Base-by-base conservation (phyloP, 805 yeast genomes). In the Wickerhamiella hasegawae region DNA sequence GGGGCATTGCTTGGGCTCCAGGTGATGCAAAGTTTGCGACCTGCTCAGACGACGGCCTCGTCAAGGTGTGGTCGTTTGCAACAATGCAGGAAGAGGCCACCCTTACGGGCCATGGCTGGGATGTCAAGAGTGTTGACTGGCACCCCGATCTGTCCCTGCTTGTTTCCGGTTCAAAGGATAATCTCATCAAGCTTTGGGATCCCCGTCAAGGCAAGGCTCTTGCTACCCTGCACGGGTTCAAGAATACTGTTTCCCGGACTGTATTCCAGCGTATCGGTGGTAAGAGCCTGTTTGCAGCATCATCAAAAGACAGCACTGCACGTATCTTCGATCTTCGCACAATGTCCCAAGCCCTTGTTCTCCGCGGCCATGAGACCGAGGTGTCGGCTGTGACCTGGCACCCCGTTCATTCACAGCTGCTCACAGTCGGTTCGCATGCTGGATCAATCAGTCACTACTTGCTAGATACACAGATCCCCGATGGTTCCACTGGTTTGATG, bases 111-210 rank as follows among this genome's bases (percentile, higher is more conserved):
- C 99, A 90, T 58, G 94, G 92, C 54, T 90, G 99, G 99, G 99
- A 90, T 57, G 96, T 90, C 17, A 90, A 90, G 53, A 73, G 85
- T 36, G 81, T 92, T 36, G 97, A 90, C 55, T 90, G 99, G 99
- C 99, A 90, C 56, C 81, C 93, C 4, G 65, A 68, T 10, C 60
- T 82, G 57, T 95, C 96, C 0, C 63, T 90, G 19, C 67, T 90
- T 34, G 95, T 79, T 0, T 71, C 85, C 43, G 99, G 96, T 0
- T 90, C 97, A 0, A 90, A 92, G 54, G 99, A 90, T 57, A 92
- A 92, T 55, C 61, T 84, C 45, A 71, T 90, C 32, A 84, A 85
- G 57, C 62, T 90, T 18, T 90, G 98, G 98, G 99, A 90, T 53
- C 99, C 99, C 9, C 66, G 98, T 42, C 65, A 43, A 17, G 53